phyloP scores from a whole-genome alignment of 768 basidiomycete genomes.

The Pisolithus marmoratus region DNA sequence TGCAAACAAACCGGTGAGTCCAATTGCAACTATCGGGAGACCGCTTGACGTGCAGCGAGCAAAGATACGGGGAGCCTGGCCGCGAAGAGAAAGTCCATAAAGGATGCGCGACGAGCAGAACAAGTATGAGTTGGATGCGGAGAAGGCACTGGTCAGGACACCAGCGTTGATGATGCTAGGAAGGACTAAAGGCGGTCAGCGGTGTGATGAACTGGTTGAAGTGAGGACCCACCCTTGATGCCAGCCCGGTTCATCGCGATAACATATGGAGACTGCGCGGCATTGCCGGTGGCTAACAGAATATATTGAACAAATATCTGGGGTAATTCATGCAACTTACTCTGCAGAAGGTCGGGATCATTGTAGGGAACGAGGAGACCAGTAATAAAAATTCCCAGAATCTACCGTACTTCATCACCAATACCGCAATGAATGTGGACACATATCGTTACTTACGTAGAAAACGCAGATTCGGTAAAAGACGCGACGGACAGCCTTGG shows the following conservation, averaged over 20 bases:
- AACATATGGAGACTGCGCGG: slow-evolving; percentile 75
- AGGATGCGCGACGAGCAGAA: slow-evolving; percentile 44
- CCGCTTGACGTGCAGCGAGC: slow-evolving; percentile 43
- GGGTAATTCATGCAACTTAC: slow-evolving; percentile 14
- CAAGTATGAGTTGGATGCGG: slow-evolving; percentile 60
- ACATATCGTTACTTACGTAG: slow-evolving; percentile 44
- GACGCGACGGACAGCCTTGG: slow-evolving; percentile 69
- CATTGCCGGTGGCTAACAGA: slow-evolving; percentile 40
- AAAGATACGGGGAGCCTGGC: slow-evolving; percentile 48
- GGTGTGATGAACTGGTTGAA: not conserved
- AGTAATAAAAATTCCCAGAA: slow-evolving; percentile 61
- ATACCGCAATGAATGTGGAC: not conserved
- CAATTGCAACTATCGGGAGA: slow-evolving; percentile 40
- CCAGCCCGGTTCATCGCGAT: slow-evolving; percentile 70
- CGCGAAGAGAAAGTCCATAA: slow-evolving; percentile 40
- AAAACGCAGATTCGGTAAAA: slow-evolving; percentile 78
- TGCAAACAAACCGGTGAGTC: slow-evolving; percentile 31
- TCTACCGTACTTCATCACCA: slow-evolving; percentile 28
- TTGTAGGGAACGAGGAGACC: slow-evolving; percentile 74
- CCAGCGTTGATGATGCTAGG: slow-evolving; percentile 67
- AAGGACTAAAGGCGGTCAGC: slow-evolving; percentile 32
- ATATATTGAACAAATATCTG: not conserved
- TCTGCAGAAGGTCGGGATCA: slow-evolving; percentile 43
- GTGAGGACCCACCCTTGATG: slow-evolving; percentile 41
- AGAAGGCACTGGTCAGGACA: slow-evolving; percentile 69